Conservation (phyloP, 768 basidiomycete species). For the Lentinus brumalis region DNA sequence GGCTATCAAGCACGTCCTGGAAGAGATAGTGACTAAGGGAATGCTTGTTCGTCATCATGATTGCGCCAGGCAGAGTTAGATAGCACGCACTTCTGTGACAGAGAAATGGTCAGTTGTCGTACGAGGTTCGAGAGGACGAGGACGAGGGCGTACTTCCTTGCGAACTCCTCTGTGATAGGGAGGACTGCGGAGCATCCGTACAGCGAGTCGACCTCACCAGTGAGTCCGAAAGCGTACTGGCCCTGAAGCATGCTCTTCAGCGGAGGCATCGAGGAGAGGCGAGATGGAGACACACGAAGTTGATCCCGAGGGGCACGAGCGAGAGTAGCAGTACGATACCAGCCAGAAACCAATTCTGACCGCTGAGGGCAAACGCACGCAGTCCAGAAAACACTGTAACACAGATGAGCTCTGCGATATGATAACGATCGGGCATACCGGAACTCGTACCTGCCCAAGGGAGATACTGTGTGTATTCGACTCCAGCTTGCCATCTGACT, state of each 20-base stretch:
- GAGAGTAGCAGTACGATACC: background rate
- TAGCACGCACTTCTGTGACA: background rate
- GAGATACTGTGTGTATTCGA: background rate
- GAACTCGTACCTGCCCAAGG: background rate
- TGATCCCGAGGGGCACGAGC: background rate
- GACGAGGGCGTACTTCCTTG: background rate
- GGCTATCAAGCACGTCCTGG: background rate
- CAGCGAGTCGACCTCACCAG: background rate
- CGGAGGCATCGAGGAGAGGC: background rate
- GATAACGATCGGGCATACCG: background rate
- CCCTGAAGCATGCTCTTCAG: background rate
- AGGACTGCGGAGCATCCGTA: background rate
- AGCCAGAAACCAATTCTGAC: slow-evolving; percentile 1
- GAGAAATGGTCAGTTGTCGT: background rate
- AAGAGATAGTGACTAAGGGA: background rate
- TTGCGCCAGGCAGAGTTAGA: background rate
- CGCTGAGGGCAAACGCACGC: slow-evolving; percentile 4
- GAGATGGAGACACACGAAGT: background rate
- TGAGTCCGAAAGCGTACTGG: background rate
- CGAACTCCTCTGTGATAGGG: background rate
- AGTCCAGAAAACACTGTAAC: slow-evolving; percentile 1
- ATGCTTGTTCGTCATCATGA: background rate
- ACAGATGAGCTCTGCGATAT: background rate
- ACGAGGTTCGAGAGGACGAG: too few relatives aligned
- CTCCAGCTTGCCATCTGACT: background rate